Base-by-base conservation (phyloP, 1,284 basidiomycete species). In the Cystobasidium sp. region DNA sequence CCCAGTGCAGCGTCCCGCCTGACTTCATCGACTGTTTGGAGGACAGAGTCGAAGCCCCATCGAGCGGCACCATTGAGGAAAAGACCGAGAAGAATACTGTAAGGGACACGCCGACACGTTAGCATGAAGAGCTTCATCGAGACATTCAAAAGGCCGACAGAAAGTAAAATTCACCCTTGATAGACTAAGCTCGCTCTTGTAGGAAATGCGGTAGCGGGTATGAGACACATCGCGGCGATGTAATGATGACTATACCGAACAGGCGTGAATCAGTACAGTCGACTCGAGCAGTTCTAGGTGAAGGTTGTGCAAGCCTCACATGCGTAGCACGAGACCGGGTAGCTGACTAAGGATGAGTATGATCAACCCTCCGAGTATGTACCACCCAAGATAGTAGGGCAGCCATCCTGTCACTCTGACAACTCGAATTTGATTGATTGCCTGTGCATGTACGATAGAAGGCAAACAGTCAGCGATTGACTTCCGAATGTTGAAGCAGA, bases 331-430 rank as follows among this genome's bases (percentile, higher is more conserved):
- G 9, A 84, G 76, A 7, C 79, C 88, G 10, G 93, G 93, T 39
- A 94, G 84, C 56, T 88, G 85, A 0, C 89, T 87, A 43, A 93
- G 82, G 5, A 94, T 86, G 8, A 91, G 82, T 16, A 87, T 81
- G 49, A 90, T 84, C 16, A 92, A 81, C 0, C 88, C 92, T 3
- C 90, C 91, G 10, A 86, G 79, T 41, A 88, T 82, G 80, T 75
- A 78, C 76, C 77, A 80, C 37, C 77, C 72, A 39, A 71, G 46
- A 69, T 78, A 80, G 79, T 89, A 86, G 3, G 89, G 88, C 41
- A 95, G 83, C 87, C 89, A 91, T 0, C 93, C 92, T 0, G 90
- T 92, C 81, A 90, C 90, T 64, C 92, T 87, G 72, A 94, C 90
- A 53, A 93, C 88, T n/a, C 91, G 86, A 6, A 91, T 80, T 83